Conservation (phyloP, 345 rosid genomes). For the Melastoma malabathricum region DNA sequence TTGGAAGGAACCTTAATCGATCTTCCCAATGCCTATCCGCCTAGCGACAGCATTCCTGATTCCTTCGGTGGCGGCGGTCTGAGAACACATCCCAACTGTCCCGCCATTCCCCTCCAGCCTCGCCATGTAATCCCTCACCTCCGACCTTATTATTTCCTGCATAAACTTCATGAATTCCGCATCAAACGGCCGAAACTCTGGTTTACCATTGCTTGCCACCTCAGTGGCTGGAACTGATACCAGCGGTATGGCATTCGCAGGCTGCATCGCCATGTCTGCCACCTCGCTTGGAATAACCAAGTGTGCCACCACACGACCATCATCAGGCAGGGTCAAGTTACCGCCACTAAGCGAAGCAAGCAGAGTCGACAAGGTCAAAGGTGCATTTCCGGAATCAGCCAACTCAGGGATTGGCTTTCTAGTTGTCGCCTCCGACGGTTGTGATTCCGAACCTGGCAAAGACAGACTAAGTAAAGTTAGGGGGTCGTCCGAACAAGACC, state of each 20-base stretch:
- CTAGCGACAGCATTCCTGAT: conserved; percentile 44
- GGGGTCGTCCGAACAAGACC: conserved; percentile 21
- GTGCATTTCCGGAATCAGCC: conserved; percentile 16
- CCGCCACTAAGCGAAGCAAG: conserved; percentile 6
- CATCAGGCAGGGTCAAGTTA: conserved; percentile 1
- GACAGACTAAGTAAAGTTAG: conserved; percentile 25
- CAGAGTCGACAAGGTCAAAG: neutral
- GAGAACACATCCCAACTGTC: conserved; percentile 37
- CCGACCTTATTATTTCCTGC: conserved; percentile 87
- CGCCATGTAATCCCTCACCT: conserved; percentile 75
- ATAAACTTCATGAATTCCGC: conserved; percentile 64
- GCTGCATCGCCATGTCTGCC: too few relatives aligned
- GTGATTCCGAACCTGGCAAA: conserved; percentile 25
- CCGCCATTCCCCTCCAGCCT: conserved; percentile 33
- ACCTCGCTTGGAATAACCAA: neutral
- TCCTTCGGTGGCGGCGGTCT: conserved; percentile 36
- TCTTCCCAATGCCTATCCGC: conserved; percentile 46
- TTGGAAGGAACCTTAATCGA: conserved; percentile 19
- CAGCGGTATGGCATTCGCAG: too few relatives aligned
- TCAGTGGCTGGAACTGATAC: conserved; percentile 5
- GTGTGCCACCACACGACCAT: neutral
- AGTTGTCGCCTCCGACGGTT: too few relatives aligned
- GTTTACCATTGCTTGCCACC: conserved; percentile 8
- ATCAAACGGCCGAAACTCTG: conserved; percentile 38
- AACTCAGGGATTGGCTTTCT: neutral